phyloP scores from a whole-genome alignment of 441 rosid species.

The Syzygium syzygioides region DNA sequence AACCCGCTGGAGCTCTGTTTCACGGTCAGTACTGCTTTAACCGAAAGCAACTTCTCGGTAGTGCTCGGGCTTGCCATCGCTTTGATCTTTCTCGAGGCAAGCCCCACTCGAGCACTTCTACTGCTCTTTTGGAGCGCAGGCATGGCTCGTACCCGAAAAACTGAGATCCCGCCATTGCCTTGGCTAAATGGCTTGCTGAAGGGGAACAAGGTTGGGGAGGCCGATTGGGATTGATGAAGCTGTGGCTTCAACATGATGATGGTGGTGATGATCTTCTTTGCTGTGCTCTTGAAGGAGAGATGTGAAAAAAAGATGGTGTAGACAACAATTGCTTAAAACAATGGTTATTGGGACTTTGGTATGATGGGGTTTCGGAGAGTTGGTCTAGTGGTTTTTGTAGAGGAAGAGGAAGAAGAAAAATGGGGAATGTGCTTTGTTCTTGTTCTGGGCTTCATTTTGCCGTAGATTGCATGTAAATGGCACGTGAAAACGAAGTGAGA shows the following conservation, averaged over 20 bases:
- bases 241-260: constrained; percentile 1
- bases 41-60: background rate
- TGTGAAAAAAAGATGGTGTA: background rate
- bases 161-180: constrained; percentile 5
- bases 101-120: constrained; percentile 6
- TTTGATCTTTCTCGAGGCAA: constrained; percentile 7
- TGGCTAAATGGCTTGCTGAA: constrained; percentile 15
- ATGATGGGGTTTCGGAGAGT: background rate
- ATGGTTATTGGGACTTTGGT: background rate
- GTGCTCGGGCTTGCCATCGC: background rate
- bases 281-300: background rate
- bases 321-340: background rate
- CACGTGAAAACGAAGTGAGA: background rate
- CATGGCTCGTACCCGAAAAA: background rate
- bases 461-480: background rate
- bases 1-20: background rate
- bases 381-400: background rate
- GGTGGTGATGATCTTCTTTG: background rate
- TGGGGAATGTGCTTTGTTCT: background rate
- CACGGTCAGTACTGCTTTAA: background rate
- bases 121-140: background rate
- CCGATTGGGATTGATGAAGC: background rate
- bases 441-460: background rate
- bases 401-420: background rate
- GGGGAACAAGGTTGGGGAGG: background rate